phyloP scores from a whole-genome alignment of 23 red algal genomes.

The Gracilaria gracilis region DNA sequence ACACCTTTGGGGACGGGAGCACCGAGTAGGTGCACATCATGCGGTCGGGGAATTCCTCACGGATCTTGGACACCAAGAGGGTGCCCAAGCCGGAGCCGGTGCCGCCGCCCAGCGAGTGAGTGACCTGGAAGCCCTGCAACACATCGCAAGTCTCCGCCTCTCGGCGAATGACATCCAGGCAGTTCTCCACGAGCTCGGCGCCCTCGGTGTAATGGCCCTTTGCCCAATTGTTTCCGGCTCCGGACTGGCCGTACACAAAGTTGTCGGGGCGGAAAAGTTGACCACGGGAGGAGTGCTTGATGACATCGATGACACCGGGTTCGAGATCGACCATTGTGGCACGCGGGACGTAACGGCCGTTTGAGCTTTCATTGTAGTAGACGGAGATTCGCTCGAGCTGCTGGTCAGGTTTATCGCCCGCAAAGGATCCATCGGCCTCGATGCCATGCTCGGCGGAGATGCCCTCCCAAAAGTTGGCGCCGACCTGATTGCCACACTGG shows the following conservation, averaged over 20 bases:
- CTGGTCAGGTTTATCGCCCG: slow-evolving; percentile 61
- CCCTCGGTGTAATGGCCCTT: slow-evolving; percentile 99
- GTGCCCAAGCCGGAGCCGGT: slow-evolving; percentile 99
- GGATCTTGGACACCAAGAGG: slow-evolving; percentile 95
- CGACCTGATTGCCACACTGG: slow-evolving; percentile 99
- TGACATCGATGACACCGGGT: slow-evolving; percentile 89
- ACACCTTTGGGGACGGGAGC: slow-evolving; percentile 98
- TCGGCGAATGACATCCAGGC: slow-evolving; percentile 91
- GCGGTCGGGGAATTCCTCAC: slow-evolving; percentile 97
- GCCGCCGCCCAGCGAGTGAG: slow-evolving; percentile 97
- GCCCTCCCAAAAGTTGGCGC: slow-evolving; percentile 94
- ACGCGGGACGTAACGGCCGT: slow-evolving; percentile 96
- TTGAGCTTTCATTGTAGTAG: slow-evolving; percentile 95
- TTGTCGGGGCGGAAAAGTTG: slow-evolving; percentile 94
- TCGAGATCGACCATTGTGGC: slow-evolving; percentile 95
- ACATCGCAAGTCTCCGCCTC: slow-evolving; percentile 97
- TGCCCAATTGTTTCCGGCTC: slow-evolving; percentile 99
- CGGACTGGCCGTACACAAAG: slow-evolving; percentile 96
- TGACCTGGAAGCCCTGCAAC: slow-evolving; percentile 99
- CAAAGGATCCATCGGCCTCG: slow-evolving; percentile 73
- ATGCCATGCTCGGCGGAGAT: slow-evolving; percentile 99
- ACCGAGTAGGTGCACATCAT: slow-evolving; percentile 99
- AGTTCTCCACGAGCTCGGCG: slow-evolving; percentile 93
- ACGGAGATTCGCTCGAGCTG: slow-evolving; percentile 95
- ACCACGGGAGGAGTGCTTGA: slow-evolving; percentile 70